Evolutionary conservation across 306 rosid genomes (phyloP), one percentile per base, ranked within the genome.

Genomic region (Mimosa pudica): DNA sequence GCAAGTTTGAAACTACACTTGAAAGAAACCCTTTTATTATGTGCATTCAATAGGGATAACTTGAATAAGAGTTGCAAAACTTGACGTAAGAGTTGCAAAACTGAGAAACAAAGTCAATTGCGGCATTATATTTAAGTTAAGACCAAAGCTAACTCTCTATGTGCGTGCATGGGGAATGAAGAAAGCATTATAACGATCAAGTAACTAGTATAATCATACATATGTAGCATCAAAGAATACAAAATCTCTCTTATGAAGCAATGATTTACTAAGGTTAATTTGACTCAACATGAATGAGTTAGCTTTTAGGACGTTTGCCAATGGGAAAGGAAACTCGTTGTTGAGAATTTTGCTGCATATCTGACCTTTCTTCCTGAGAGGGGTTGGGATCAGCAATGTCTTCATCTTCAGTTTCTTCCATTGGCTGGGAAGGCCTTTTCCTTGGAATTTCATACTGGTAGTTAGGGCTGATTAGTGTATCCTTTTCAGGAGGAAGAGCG

Each of bases 311-410:
- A 71, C 91, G 94, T 84, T 90, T 92, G 30, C 82, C 82, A 52
- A 92, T 85, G 30, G 96, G 94, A 63, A 93, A 93, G 51, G 97
- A 90, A 24, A 94, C 97, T 79, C 92, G 88, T 61, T 92, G 95
- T 38, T 87, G 80, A 18, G 97, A 83, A 81, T 83, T 85, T 70
- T 81, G 92, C 35, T 84, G 93, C 46, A 84, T 12, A 13, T 89
- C 93, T n/a, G 72, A 63, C 88, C 79, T 82, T 8, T 81, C 93
- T 82, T 92, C 95, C 73, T 88, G 92, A 51, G 88, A 41, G 0
- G 88, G 91, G 70, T 77, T 86, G 16, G 91, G 84, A 64, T 87
- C 86, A 2, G 68, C 78, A 62, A 80, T 63, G 49, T 88, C 97
- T 33, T 92, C 98, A 32, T 89, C 95, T 77, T 91, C 95, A 8